Evolutionary conservation across 2,329 filamentous ascomycete genomes (phyloP), one percentile per base, ranked within the genome.

Genomic region (Sphaceloma murrayae): DNA sequence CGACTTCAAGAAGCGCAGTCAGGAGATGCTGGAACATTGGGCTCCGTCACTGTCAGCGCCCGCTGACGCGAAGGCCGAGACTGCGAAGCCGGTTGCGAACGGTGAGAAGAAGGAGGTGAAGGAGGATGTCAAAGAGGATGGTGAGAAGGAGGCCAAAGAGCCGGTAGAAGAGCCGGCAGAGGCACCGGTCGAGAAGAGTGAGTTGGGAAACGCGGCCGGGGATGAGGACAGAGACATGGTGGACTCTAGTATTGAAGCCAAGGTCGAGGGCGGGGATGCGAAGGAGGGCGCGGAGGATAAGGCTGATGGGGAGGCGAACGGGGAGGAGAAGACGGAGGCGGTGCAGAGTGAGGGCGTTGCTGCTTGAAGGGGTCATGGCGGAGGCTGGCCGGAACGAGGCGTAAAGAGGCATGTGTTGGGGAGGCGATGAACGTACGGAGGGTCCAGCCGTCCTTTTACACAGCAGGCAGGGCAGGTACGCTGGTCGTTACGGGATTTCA

Each of bases 21-120:
- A 83, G 52, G 71, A 74, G 4, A 72, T 98, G 36, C 70, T 96
- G n/a, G 78, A 81, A 52, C 83, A 82, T 63, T 98, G 91, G 91
- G 93, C 83, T 62, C 82, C 83, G 61, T 73, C 86, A 26, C 72
- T 96, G 59, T 34, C 31, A 4, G 59, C 60, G 27, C 43, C 45
- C 5, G 54, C 56, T 8, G 56, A 56, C 7, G 34, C 46, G 14
- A 54, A 52, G 18, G 53, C 47, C 17, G 55, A 55, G 46, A 45
- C 42, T 13, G n/a, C n/a, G n/a, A 49, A 45, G 21, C 18, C 46
- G 34, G 47, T 50, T 5, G 49, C 53, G 5, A 50, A 53, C 29
- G 46, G 47, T 29, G 54, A 55, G 31, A 54, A 58, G 36, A 51
- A 54, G 42, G 51, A 53, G 5, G 63, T 63, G 42, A 56, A 60